phyloP scores from a whole-genome alignment of 495 filamentous ascomycete species.

The Hypoxylon trugodes region DNA sequence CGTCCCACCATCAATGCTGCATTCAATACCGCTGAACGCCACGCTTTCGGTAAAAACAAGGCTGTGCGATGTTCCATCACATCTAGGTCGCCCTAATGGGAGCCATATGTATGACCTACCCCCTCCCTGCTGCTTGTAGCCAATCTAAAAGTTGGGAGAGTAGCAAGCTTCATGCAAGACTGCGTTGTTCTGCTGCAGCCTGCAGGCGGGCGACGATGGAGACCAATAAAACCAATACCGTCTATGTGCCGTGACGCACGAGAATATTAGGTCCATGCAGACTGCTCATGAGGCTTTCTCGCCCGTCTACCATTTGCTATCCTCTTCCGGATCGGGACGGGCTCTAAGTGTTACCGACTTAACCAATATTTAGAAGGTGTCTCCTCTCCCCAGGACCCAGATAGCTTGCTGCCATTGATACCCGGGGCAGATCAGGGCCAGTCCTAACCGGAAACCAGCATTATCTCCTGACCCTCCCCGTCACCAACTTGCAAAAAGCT shows the following conservation, averaged over 20 bases:
- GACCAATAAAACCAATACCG: conserved; percentile 16
- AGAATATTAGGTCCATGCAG: not conserved
- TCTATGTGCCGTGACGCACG: conserved; percentile 1
- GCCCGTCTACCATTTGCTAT: not conserved
- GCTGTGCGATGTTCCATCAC: conserved; percentile 5
- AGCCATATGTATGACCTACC: not conserved
- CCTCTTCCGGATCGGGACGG: not conserved
- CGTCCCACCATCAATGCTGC: not conserved
- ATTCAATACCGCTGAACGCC: too few relatives aligned
- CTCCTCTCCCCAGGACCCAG: not conserved
- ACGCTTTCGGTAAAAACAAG: too few relatives aligned
- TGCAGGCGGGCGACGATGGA: conserved; percentile 3
- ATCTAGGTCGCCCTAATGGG: conserved; percentile 1
- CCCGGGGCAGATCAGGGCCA: not conserved
- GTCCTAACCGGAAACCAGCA: not conserved
- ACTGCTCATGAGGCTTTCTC: conserved; percentile 11
- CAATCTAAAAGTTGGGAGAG: conserved; percentile 11
- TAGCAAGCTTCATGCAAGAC: conserved; percentile 24
- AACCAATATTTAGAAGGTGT: conserved; percentile 13
- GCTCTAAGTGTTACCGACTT: not conserved
- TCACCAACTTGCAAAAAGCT: not conserved
- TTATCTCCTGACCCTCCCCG: not conserved
- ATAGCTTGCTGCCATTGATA: not conserved
- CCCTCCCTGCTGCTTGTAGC: not conserved
- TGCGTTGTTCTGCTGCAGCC: conserved; percentile 36